Evolutionary conservation across 495 filamentous ascomycete genomes (phyloP).

Genomic region (Echria macrotheca): DNA sequence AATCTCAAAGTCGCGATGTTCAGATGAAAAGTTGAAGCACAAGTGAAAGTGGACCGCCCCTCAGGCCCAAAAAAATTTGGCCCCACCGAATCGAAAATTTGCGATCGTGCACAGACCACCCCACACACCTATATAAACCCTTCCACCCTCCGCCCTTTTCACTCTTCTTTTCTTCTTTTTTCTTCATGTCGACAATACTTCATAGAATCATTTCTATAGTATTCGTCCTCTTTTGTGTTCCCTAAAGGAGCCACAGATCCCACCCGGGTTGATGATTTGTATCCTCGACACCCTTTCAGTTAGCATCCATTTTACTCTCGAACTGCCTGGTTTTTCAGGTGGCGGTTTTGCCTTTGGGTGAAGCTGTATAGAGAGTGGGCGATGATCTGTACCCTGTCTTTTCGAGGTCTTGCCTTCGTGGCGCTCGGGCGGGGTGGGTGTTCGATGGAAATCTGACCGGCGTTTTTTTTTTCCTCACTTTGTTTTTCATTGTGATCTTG

Average conservation of each 20-base stretch:
- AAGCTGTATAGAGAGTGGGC: conserved; percentile 5
- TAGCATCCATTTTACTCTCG: conserved; percentile 4
- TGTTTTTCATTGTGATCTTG: conserved; percentile 5
- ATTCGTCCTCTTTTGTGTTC: conserved; percentile 5
- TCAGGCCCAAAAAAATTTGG: neutral
- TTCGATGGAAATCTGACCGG: conserved; percentile 6
- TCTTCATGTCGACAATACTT: conserved; percentile 10
- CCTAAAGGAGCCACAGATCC: neutral
- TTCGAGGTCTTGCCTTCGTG: conserved; percentile 6
- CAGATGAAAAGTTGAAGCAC: no score
- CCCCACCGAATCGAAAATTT: neutral
- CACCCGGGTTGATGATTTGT: conserved; percentile 2
- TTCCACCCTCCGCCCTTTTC: neutral
- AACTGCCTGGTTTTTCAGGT: conserved; percentile 1
- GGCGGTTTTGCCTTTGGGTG: neutral
- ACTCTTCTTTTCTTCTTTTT: neutral
- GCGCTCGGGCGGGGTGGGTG: conserved; percentile 3
- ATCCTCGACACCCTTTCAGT: conserved; percentile 5
- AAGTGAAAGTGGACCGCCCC: no score
- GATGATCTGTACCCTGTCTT: conserved; percentile 5
- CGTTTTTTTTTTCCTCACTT: neutral
- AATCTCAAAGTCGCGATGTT: no score
- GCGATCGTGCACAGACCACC: neutral
- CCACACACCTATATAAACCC: neutral
- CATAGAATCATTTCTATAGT: conserved; percentile 8